A percentile compares a stretch with the other conserved stretches of the same genome.
These are phyloP conservation scores for Fusarium sp. DNA, from an alignment of 2,329 filamentous ascomycete species.

Conservation along the genomic window DNA sequence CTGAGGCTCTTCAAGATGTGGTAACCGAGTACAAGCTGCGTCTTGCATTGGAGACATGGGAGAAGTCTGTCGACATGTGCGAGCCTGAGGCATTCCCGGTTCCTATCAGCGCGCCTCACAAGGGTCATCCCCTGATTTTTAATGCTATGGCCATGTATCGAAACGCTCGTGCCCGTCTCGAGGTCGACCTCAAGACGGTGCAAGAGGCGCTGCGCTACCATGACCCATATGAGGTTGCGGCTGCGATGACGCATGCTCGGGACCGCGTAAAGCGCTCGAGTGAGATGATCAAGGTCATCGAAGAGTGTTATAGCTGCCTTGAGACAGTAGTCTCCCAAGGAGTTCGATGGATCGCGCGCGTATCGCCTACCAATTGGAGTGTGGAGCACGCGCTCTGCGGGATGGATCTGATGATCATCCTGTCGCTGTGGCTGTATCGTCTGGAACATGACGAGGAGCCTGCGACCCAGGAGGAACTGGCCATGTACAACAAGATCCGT, in stretches of 20 bases:
- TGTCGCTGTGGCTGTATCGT: constrained; percentile 98
- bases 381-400: constrained; percentile 97
- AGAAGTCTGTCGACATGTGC: constrained; percentile 93
- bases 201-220: constrained; percentile 98
- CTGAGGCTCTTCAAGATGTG: constrained; percentile 96
- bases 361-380: constrained; percentile 98
- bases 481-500: constrained; percentile 94
- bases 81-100: constrained; percentile 92
- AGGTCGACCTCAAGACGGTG: constrained; percentile 95
- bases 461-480: constrained; percentile 85
- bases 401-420: constrained; percentile 96
- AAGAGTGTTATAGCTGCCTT: constrained; percentile 98
- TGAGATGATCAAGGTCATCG: constrained; percentile 99
- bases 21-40: constrained; percentile 98
- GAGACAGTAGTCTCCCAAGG: constrained; percentile 95
- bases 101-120: constrained; percentile 93
- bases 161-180: constrained; percentile 91
- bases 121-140: constrained; percentile 96
- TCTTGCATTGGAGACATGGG: constrained; percentile 97
- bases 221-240: constrained; percentile 96
- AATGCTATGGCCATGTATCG: constrained; percentile 98
- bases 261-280: constrained; percentile 95
- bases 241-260: constrained; percentile 94
- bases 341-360: constrained; percentile 97
- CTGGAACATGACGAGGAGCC: constrained; percentile 99